These are phyloP conservation scores for Lichtheimia ramosa DNA, from an alignment of 371 early-diverging fungal genomes.

Conservation along the genomic window DNA sequence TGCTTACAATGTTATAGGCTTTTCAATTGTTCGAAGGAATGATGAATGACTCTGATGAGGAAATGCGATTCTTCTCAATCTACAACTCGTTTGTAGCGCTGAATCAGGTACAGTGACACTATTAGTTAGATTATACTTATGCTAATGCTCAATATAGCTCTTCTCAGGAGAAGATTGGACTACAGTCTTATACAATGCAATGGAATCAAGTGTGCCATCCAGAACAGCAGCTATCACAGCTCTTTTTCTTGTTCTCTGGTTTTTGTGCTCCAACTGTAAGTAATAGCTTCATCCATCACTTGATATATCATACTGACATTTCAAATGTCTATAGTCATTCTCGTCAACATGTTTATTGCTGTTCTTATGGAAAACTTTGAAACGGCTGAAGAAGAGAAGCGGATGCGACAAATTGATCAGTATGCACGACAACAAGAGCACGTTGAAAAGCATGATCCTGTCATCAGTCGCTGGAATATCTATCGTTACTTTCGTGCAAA, in stretches of 20 bases:
- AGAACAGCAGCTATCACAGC: constrained; percentile 49
- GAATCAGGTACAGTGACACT: constrained; percentile 47
- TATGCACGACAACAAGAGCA: constrained; percentile 43
- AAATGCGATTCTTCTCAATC: constrained; percentile 63
- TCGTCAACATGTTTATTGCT: constrained; percentile 68
- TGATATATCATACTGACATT: background rate
- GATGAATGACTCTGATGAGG: constrained; percentile 41
- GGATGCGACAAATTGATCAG: constrained; percentile 52
- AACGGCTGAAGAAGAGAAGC: constrained; percentile 59
- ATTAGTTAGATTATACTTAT: too few species aligned
- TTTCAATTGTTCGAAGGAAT: constrained; percentile 51
- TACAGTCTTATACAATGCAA: constrained; percentile 54
- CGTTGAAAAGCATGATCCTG: constrained; percentile 27
- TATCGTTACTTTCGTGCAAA: constrained; percentile 54
- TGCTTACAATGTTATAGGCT: constrained; percentile 19
- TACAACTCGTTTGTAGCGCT: constrained; percentile 63
- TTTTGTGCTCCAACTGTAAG: constrained; percentile 70
- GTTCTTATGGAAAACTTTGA: constrained; percentile 72
- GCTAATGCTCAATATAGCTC: constrained; percentile 25
- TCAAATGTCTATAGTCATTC: constrained; percentile 34
- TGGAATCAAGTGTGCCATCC: constrained; percentile 42
- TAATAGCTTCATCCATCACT: background rate
- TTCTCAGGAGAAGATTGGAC: constrained; percentile 77
- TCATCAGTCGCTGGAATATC: constrained; percentile 51
- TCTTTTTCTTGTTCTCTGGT: constrained; percentile 60